Conservation (phyloP, 1,284 basidiomycete species). For the Ustilago cynodontis region DNA sequence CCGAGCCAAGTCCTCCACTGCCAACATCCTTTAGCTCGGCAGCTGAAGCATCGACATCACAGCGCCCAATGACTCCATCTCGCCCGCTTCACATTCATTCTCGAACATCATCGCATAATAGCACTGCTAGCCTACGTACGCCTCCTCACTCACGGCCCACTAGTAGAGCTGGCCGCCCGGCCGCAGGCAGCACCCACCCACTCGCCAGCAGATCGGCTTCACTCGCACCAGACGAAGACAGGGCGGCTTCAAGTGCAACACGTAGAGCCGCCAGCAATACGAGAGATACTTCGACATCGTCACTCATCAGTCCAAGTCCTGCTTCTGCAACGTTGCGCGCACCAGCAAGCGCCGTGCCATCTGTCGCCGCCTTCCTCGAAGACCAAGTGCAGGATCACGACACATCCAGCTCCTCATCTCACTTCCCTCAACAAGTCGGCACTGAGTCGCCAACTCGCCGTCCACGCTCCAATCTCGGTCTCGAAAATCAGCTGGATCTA, state of each 20-base stretch:
- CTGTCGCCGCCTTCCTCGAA: conserved; percentile 36
- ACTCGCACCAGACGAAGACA: conserved; percentile 14
- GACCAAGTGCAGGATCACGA: conserved; percentile 23
- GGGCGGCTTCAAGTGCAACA: not conserved
- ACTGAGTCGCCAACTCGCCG: conserved; percentile 24
- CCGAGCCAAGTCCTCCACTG: conserved; percentile 14
- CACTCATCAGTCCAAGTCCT: conserved; percentile 29
- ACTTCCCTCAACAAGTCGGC: not conserved
- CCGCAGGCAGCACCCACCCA: conserved; percentile 11
- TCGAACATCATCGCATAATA: conserved; percentile 32
- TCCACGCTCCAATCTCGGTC: conserved; percentile 19
- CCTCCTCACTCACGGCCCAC: conserved; percentile 40
- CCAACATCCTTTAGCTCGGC: conserved; percentile 7
- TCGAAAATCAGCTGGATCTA: not conserved
- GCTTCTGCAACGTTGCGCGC: conserved; percentile 6
- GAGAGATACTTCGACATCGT: not conserved
- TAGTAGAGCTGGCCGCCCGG: conserved; percentile 35
- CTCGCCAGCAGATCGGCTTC: conserved; percentile 25
- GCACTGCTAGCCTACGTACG: conserved; percentile 27
- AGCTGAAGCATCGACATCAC: conserved; percentile 4
- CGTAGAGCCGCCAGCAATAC: conserved; percentile 11
- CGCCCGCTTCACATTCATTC: conserved; percentile 28
- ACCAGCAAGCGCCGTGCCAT: conserved; percentile 13
- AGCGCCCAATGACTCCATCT: conserved; percentile 31
- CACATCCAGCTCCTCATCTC: not conserved